Base-by-base conservation (phyloP, 2,329 filamentous ascomycete species). In the Phialophora verrucosa region DNA sequence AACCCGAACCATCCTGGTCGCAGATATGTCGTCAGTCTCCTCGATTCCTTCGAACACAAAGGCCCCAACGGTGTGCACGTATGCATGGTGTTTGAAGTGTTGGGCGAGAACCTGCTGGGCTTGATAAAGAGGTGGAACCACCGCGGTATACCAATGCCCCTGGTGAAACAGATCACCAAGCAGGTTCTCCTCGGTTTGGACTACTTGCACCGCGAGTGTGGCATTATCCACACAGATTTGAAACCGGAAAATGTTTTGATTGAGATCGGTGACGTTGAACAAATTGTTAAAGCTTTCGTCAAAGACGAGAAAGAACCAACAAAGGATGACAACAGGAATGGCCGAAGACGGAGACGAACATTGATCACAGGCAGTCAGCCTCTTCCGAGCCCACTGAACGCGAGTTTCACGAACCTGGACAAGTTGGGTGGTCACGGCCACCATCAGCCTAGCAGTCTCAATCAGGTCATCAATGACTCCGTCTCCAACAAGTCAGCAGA, bases 41-140 rank as follows among this genome's bases (percentile, higher is more conserved):
- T 98, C 73, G 94, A 98, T 79, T 97, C 92, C 0, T 99, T 99
- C 78, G 94, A 97, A 78, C 95, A 98, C 82, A 96, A 96, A 79
- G 95, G 95, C 10, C 94, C 94, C 51, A 96, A 99, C 75, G 95
- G 95, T 56, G 91, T 92, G 59, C 95, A 99, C 76, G 93, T 98
- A 66, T 99, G 95, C 83, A 98, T 99, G 94, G 95, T 99, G 7
- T 99, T 99, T 74, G 95, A 99, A 79, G 95, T 99, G 3, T 81
- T 99, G 64, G 95, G 95, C 62, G 93, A 98, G 84, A 98, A 98
- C 76, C 81, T 98, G 70, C 82, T 98, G 61, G 94, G 95, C 29
- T 81, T 99, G 76, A 97, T 99, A 84, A 98, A 98, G 87, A 89
- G 92, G 74, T 98, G 94, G 93, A 97, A 98, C 78, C 95, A 98